These are phyloP conservation scores for Rhododendron kiyosumense DNA, from an alignment of 148 eudicot species.

Conservation along the genomic window DNA sequence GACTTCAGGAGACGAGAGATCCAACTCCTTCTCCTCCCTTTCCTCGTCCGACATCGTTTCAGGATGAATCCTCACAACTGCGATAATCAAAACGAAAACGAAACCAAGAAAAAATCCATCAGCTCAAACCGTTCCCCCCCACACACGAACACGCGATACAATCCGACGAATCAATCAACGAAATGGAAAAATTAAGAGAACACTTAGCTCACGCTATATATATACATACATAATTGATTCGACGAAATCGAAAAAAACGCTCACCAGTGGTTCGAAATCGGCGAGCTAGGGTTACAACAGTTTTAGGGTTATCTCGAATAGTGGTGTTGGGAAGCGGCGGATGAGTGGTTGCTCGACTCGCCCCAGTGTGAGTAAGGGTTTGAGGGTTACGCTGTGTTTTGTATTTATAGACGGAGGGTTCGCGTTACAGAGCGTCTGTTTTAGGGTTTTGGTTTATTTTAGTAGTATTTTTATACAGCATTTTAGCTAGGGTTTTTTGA, in stretches of 20 bases:
- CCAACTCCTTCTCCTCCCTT: slow-evolving; percentile 89
- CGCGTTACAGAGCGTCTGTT: background rate
- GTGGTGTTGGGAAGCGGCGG: background rate
- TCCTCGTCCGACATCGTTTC: slow-evolving; percentile 68
- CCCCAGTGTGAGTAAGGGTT: background rate
- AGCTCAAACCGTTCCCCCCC: background rate
- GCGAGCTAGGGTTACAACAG: background rate
- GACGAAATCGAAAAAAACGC: background rate
- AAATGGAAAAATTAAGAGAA: background rate
- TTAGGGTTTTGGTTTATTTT: slow-evolving; percentile 9
- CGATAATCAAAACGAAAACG: background rate
- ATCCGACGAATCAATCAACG: background rate
- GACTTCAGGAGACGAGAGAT: slow-evolving; percentile 83
- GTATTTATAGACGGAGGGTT: background rate
- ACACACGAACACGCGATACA: background rate
- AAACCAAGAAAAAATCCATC: background rate
- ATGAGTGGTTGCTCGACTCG: slow-evolving; percentile 7
- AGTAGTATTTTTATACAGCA: background rate
- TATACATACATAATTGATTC: background rate
- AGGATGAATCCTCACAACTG: background rate
- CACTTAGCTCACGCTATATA: background rate
- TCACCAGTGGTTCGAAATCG: background rate
- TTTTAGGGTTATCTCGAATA: too few relatives aligned
- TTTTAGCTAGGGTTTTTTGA: background rate
- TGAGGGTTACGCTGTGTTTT: background rate